Evolutionary conservation across 805 yeast species (phyloP).

Genomic region (Wickerhamomyces alni): DNA sequence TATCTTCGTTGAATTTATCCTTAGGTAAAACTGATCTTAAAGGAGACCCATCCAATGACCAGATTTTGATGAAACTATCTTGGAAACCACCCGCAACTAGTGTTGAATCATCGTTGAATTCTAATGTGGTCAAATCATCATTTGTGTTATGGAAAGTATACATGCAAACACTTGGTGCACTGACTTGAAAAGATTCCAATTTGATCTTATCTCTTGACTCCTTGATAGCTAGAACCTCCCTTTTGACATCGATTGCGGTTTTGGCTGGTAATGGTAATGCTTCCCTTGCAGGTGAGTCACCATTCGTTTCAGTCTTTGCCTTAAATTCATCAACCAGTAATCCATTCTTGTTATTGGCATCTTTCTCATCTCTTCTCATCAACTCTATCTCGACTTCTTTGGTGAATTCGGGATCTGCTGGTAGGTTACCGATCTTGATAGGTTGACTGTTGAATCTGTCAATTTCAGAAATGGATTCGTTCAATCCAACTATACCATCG

Average conservation of each 20-base stretch:
- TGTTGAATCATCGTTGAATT: slow-evolving; percentile 83
- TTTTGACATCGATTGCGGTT: slow-evolving; percentile 71
- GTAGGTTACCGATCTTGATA: slow-evolving; percentile 77
- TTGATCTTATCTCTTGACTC: slow-evolving; percentile 75
- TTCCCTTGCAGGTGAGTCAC: slow-evolving; percentile 68
- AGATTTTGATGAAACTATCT: slow-evolving; percentile 82
- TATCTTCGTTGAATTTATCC: slow-evolving; percentile 43
- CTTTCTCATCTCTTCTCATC: slow-evolving; percentile 68
- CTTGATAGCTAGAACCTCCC: slow-evolving; percentile 71
- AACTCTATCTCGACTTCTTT: slow-evolving; percentile 83
- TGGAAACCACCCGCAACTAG: slow-evolving; percentile 92
- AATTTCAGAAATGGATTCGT: slow-evolving; percentile 32
- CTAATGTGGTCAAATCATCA: slow-evolving; percentile 78
- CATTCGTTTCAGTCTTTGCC: slow-evolving; percentile 38
- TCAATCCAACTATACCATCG: slow-evolving; percentile 27
- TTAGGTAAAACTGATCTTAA: slow-evolving; percentile 53
- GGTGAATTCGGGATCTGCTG: slow-evolving; percentile 77
- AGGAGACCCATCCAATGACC: slow-evolving; percentile 92
- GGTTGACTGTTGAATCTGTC: slow-evolving; percentile 64
- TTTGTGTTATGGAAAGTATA: slow-evolving; percentile 96
- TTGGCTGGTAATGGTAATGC: slow-evolving; percentile 80
- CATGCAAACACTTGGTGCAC: slow-evolving; percentile 94
- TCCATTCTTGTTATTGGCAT: slow-evolving; percentile 29
- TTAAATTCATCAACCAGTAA: slow-evolving; percentile 63
- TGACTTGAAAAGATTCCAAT: slow-evolving; percentile 65